Conservation (phyloP, 2,329 filamentous ascomycete genomes). For the Fusarium praegraminearum region DNA sequence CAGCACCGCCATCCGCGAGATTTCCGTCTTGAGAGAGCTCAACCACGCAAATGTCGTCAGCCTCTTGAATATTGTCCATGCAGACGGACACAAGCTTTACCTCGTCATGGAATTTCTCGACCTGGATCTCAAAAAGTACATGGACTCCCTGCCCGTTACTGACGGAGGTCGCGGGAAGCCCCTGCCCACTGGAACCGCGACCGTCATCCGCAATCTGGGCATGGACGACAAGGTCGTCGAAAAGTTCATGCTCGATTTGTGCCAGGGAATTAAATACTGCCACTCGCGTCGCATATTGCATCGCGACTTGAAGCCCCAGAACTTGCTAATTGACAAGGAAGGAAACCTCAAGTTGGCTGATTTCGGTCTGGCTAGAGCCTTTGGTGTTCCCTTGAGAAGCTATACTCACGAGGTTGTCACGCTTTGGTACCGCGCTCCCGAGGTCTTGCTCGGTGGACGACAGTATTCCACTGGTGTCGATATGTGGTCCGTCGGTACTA, state of each 20-base stretch:
- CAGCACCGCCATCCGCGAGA: constrained; percentile 92
- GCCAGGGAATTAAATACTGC: constrained; percentile 87
- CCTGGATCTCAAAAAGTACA: constrained; percentile 94
- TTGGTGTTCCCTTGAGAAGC: constrained; percentile 89
- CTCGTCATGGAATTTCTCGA: constrained; percentile 94
- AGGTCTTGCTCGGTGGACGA: constrained; percentile 89
- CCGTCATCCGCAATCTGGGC: constrained; percentile 67
- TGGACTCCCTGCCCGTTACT: constrained; percentile 87
- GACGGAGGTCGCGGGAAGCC: constrained; percentile 89
- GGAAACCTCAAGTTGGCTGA: constrained; percentile 92
- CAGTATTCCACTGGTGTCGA: constrained; percentile 95
- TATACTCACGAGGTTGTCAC: constrained; percentile 97
- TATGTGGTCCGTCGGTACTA: constrained; percentile 96
- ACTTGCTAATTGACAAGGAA: constrained; percentile 85
- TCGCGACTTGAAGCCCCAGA: constrained; percentile 91
- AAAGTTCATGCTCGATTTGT: constrained; percentile 91
- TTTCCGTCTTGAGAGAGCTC: constrained; percentile 94
- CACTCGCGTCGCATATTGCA: constrained; percentile 89
- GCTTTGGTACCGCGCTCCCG: constrained; percentile 90
- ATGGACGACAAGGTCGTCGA: constrained; percentile 85
- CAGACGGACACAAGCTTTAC: constrained; percentile 94
- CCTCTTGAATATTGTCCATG: constrained; percentile 91
- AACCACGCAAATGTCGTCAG: constrained; percentile 89
- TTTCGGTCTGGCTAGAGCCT: constrained; percentile 89
- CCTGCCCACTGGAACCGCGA: constrained; percentile 79